Evolutionary conservation across 202 grass and related monocot species (phyloP), one percentile per base, ranked within the genome.

Genomic region (Schoenoplectus tabernaemontani): DNA sequence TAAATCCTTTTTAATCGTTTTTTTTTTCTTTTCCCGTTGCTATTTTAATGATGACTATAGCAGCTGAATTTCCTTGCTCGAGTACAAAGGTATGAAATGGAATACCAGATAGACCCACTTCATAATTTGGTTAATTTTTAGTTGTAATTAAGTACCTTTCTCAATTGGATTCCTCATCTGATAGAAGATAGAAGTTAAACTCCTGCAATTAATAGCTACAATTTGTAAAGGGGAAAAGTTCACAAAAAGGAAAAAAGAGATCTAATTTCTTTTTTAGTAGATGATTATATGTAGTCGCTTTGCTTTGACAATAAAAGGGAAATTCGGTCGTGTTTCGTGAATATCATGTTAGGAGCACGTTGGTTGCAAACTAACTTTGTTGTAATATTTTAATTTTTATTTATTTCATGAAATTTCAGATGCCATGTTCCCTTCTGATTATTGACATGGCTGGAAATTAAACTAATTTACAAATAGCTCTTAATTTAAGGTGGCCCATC

Each of bases 341-440:
- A n/a, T n/a, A n/a, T n/a, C 70, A 74, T 74, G 70, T 74, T n/a
- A n/a, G n/a, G 69, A 51, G 15, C 70, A 74, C 46, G 70, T 74
- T 74, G 70, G 24, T 74, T 74, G 46, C 70, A 54, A 74, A 74
- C 70, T 74, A 53, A 74, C 26, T 33, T 51, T 30, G 12, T 39
- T 16, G 16, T 41, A 19, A n/a, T n/a, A n/a, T n/a, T n/a, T 17
- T 66, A 30, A 32, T 50, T 50, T 47, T 72, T 1, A 32, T 72
- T 50, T 50, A 30, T 30, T 72, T 50, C 43, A 50, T 50, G 23
- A 17, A 48, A 50, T 50, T 32, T 72, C 22, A 30, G 68, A 43
- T 72, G 69, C 69, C 69, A 53, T 50, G 68, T 51, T 74, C 46
- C 46, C 44, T 66, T 65, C n/a, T n/a, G n/a, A n/a, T n/a, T n/a